Base-by-base conservation (phyloP, 1,284 basidiomycete species). In the Ustilago esculenta region DNA sequence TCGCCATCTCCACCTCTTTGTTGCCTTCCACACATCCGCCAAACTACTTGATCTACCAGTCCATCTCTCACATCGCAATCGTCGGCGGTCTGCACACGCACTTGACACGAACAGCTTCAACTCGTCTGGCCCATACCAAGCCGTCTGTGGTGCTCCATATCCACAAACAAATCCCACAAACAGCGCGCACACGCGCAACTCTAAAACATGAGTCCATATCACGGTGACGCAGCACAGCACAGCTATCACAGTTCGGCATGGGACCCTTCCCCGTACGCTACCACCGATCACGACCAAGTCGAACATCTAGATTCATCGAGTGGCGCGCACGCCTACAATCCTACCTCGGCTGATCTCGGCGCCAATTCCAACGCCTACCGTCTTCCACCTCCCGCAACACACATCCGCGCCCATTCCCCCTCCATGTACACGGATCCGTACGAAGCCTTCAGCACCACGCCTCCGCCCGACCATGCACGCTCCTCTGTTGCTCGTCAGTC, bases 351-450 rank as follows among this genome's bases (percentile, higher is more conserved):
- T 3, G 55, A 55, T 9, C 25, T 55, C n/a, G 66, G 59, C 7
- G 59, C 66, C 35, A 64, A 58, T 41, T 27, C 66, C 4, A 64
- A 64, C 27, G 66, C 66, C 29, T 59, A 69, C 23, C 52, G 55
- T 25, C 55, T 58, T 11, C 49, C 50, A 10, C 39, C 51, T 6
- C 59, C 66, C 14, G 66, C 58, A 8, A 55, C 46, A 9, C 17
- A 63, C 4, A 18, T 63, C 5, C 54, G 50, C 15, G 50, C 48
- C 7, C 59, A 69, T 32, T 56, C 69, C 23, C 72, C 72, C 11
- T 73, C 70, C n/a, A 63, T 70, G 61, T 76, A 75, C 35, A 75
- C 70, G 7, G 75, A 76, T 30, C 69, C 69, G 0, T 73, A 54
- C 51, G 75, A 76, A 37, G 51, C 59, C 14, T 61, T 59, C 51